Evolutionary conservation across 2,329 filamentous ascomycete species (phyloP).

Genomic region (Fusarium sp.): DNA sequence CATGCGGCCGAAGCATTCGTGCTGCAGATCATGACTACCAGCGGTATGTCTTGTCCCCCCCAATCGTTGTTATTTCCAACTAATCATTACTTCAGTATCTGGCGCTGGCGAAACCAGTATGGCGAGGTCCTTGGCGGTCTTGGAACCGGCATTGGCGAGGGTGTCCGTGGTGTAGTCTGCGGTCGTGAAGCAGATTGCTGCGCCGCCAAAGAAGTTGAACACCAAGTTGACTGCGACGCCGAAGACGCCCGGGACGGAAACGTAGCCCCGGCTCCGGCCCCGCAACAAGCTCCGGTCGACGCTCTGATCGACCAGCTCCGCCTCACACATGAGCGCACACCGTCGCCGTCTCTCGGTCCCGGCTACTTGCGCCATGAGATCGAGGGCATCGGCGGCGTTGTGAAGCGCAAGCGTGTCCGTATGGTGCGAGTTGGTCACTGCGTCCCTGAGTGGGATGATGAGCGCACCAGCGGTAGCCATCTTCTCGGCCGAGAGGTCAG

Average conservation of each 20-base stretch:
- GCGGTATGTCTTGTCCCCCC: conserved; percentile 54
- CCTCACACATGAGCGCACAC: conserved; percentile 53
- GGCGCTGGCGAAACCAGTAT: conserved; percentile 91
- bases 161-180: conserved; percentile 88
- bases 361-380: conserved; percentile 91
- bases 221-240: conserved; percentile 88
- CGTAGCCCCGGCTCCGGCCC: conserved; percentile 26
- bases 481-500: conserved; percentile 77
- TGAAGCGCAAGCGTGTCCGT: conserved; percentile 89
- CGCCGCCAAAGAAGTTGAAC: conserved; percentile 80
- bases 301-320: conserved; percentile 47
- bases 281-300: conserved; percentile 39
- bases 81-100: conserved; percentile 66
- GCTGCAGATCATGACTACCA: conserved; percentile 69
- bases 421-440: conserved; percentile 84
- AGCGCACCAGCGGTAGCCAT: conserved; percentile 68
- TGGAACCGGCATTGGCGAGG: conserved; percentile 88
- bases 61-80: background rate
- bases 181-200: conserved; percentile 82
- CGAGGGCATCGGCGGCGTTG: conserved; percentile 86
- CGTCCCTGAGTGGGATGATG: conserved; percentile 87
- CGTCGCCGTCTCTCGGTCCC: conserved; percentile 66
- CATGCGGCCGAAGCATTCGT: conserved; percentile 80
- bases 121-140: conserved; percentile 82
- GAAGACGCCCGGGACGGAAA: conserved; percentile 70